Conservation (phyloP, 495 filamentous ascomycete genomes). For the Aspergillus diversus region DNA sequence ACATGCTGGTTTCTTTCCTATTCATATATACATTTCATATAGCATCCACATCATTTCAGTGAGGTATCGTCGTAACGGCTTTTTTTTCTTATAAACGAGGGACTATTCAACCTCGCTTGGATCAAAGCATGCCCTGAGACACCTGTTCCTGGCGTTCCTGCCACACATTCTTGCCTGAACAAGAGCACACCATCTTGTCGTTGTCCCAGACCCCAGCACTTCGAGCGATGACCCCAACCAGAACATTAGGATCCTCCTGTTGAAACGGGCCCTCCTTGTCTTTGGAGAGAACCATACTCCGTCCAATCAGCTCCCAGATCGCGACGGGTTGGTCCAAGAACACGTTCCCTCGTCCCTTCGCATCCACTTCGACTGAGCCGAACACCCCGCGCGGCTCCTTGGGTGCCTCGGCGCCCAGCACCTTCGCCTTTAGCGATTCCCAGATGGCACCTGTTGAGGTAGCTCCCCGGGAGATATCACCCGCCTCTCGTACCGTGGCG, state of each 20-base stretch:
- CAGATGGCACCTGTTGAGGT: constrained; percentile 83
- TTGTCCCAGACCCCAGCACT: constrained; percentile 98
- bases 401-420: constrained; percentile 43
- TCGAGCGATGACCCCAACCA: constrained; percentile 91
- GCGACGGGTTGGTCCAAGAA: constrained; percentile 81
- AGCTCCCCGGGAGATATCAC: constrained; percentile 84
- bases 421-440: constrained; percentile 59
- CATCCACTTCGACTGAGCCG: constrained; percentile 71
- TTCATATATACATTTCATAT: background rate
- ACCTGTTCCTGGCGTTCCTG: constrained; percentile 93
- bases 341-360: constrained; percentile 65
- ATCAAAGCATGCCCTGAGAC: constrained; percentile 77
- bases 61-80: constrained; percentile 8
- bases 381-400: constrained; percentile 66
- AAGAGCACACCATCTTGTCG: constrained; percentile 94
- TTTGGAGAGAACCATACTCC: constrained; percentile 80
- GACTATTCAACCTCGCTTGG: background rate
- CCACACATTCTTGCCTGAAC: constrained; percentile 97
- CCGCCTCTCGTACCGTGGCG: constrained; percentile 82
- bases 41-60: constrained; percentile 15
- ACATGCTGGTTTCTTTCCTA: no score
- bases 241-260: constrained; percentile 75
- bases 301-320: constrained; percentile 94
- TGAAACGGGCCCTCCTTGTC: constrained; percentile 52
- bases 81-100: background rate